Percentiles rank a stretch among this genome's conserved stretches.
Evolutionary conservation across 768 basidiomycete species (phyloP).

Genomic region (Tephrocybe sp.): DNA sequence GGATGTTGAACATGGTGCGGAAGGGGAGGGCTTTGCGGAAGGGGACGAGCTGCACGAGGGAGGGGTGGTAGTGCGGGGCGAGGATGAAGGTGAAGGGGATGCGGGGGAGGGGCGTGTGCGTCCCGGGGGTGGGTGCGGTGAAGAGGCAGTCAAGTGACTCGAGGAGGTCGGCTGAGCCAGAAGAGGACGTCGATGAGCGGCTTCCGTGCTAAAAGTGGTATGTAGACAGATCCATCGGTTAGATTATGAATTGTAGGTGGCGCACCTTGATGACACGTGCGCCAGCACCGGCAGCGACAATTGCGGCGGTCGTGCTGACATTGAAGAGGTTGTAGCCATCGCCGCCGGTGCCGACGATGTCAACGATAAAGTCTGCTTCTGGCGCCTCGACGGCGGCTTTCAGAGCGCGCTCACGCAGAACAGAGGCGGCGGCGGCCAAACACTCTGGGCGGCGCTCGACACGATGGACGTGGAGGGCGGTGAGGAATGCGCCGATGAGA

Average conservation of each 20-base stretch:
- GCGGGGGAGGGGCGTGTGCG: constrained; percentile 57
- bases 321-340: constrained; percentile 97
- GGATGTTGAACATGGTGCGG: constrained; percentile 93
- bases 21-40: constrained; percentile 86
- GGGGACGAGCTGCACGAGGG: constrained; percentile 79
- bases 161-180: constrained; percentile 94
- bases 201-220: too few species aligned
- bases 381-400: constrained; percentile 56
- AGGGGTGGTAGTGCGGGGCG: constrained; percentile 91
- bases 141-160: constrained; percentile 82
- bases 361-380: constrained; percentile 69
- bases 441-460: constrained; percentile 78
- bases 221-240: constrained; percentile 29
- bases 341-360: constrained; percentile 90
- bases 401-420: constrained; percentile 69
- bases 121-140: constrained; percentile 57
- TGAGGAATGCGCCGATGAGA: constrained; percentile 89
- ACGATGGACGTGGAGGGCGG: constrained; percentile 78
- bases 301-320: constrained; percentile 90
- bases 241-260: constrained; percentile 1
- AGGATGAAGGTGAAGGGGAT: constrained; percentile 92
- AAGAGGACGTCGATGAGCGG: constrained; percentile 88
- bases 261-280: constrained; percentile 87
- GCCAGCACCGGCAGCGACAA: constrained; percentile 96
- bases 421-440: constrained; percentile 76